Evolutionary conservation across 371 early-diverging fungal genomes (phyloP).

Genomic region (Mucor mucedo): DNA sequence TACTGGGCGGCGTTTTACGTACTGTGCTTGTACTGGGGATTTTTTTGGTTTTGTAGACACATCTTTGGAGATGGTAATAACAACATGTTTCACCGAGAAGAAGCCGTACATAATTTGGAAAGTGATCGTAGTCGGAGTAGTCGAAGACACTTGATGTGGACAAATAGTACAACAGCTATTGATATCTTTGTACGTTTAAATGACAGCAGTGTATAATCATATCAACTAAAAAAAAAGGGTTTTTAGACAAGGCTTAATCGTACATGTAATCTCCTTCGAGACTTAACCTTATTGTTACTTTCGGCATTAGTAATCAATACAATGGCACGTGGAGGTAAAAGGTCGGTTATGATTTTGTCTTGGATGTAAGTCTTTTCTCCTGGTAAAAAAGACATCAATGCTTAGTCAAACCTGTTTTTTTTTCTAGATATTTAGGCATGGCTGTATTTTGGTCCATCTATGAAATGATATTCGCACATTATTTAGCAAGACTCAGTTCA

Average conservation of each 20-base stretch:
- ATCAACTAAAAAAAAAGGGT: neutral
- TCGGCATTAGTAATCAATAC: conserved; percentile 26
- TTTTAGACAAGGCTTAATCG: conserved; percentile 28
- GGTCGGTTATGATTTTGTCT: conserved; percentile 25
- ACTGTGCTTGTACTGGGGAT: conserved; percentile 21
- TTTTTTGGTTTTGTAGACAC: conserved; percentile 22
- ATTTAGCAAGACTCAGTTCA: conserved; percentile 31
- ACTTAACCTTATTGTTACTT: conserved; percentile 24
- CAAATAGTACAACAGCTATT: neutral
- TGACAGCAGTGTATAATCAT: neutral
- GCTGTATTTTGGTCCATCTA: conserved; percentile 39
- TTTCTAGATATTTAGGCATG: conserved; percentile 28
- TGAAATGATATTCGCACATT: conserved; percentile 30
- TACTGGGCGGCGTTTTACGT: conserved; percentile 22
- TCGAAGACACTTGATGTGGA: neutral
- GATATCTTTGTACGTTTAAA: conserved; percentile 8
- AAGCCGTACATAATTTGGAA: conserved; percentile 10
- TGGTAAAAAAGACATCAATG: no score
- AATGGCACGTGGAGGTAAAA: conserved; percentile 28
- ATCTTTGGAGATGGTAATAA: conserved; percentile 20
- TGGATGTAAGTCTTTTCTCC: conserved; percentile 23
- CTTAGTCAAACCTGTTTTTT: no score
- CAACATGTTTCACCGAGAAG: conserved; percentile 14
- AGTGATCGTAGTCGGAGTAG: neutral
- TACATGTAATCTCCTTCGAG: conserved; percentile 21